Evolutionary conservation across 2,329 filamentous ascomycete species (phyloP), one percentile per base, ranked within the genome.

Genomic region (Colletotrichum godetiae): DNA sequence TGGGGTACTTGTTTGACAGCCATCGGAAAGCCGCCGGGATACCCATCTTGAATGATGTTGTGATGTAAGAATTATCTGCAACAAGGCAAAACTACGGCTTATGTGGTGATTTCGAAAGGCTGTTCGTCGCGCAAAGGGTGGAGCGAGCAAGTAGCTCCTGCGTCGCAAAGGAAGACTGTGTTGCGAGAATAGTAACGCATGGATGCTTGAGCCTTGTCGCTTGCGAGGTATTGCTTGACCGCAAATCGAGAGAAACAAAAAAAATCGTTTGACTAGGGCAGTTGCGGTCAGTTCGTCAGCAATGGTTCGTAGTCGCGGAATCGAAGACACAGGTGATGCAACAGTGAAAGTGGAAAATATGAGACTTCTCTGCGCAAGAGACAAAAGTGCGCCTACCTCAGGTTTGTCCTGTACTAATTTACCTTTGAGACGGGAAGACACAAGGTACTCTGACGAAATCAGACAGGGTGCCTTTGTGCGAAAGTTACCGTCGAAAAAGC

Each of bases 1-100:
- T 98, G 74, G 97, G 97, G 81, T 98, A 98, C 82, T 97, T 98
- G 86, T 92, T 94, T 83, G 95, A 97, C 74, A 98, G 92, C 95
- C 95, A 99, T 90, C 95, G 90, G 84, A 98, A 98, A 76, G 97
- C 93, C 74, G 95, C 95, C 78, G 95, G 95, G 80, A 98, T 95
- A 93, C 95, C 95, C 95, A 98, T 98, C 74, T 78, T 86, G 81
- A 11, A 29, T 12, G 33, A 24, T 53, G 65, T 67, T 33, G 10
- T 31, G 15, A n/a, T 33, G n/a, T 11, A 35, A 6, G 6, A 15
- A 13, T 33, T 56, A 31, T 15, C 22, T 42, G 29, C 7, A 19
- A 35, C 7, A 35, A 35, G 37, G 37, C 37, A 22, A 29, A 22
- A 13, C 22, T 19, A 22, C 31, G 10, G 56, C 56, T 5, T 53